These are phyloP conservation scores for Colletotrichum scovillei DNA, from an alignment of 2,329 filamentous ascomycete species.

Conservation along the genomic window DNA sequence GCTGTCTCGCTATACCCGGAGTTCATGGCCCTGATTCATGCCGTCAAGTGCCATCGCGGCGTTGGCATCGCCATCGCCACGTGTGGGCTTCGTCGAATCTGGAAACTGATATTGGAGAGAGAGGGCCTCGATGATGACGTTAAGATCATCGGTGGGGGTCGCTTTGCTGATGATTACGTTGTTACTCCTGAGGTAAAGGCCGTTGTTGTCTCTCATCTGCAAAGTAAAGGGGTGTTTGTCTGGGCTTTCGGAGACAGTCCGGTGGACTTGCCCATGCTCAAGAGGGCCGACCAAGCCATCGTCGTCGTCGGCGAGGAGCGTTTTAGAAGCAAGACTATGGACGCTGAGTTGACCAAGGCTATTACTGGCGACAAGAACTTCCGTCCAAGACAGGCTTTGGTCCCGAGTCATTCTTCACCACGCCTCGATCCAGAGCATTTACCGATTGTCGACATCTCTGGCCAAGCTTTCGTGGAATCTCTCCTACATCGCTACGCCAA, in stretches of 20 bases:
- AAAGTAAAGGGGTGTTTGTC: slow-evolving; percentile 49
- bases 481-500: slow-evolving; percentile 15
- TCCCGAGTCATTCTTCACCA: slow-evolving; percentile 52
- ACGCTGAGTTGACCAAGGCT: slow-evolving; percentile 52
- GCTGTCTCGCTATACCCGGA: slow-evolving; percentile 58
- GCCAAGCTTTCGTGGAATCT: slow-evolving; percentile 40
- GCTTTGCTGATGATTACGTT: slow-evolving; percentile 58
- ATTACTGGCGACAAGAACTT: slow-evolving; percentile 53
- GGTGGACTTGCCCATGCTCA: slow-evolving; percentile 68
- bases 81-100: slow-evolving; percentile 63
- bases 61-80: slow-evolving; percentile 64
- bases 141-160: slow-evolving; percentile 64
- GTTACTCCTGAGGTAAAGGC: slow-evolving; percentile 62
- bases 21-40: slow-evolving; percentile 55
- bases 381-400: slow-evolving; percentile 56
- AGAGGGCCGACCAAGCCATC: slow-evolving; percentile 61
- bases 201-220: slow-evolving; percentile 55
- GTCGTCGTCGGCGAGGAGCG: slow-evolving; percentile 64
- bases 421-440: slow-evolving; percentile 56
- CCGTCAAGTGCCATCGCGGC: slow-evolving; percentile 44
- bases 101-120: slow-evolving; percentile 63
- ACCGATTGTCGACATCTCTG: slow-evolving; percentile 47
- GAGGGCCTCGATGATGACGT: slow-evolving; percentile 54
- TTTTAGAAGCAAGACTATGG: slow-evolving; percentile 64
- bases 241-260: slow-evolving; percentile 71